These are phyloP conservation scores for Solioccasus polychromus DNA, from an alignment of 768 basidiomycete genomes.

Conservation along the genomic window DNA sequence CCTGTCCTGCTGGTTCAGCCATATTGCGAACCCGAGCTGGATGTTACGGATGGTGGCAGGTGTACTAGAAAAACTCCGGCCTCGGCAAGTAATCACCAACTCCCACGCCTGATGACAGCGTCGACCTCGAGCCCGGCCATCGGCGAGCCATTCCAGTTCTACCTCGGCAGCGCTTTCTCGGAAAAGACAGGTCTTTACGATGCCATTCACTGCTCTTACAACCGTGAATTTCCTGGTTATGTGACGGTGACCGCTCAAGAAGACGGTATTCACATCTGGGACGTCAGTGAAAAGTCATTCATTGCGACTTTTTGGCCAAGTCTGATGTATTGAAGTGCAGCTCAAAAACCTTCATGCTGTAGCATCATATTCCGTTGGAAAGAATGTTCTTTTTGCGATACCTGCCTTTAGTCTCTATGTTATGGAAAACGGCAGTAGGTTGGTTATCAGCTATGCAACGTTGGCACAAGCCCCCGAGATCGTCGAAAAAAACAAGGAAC, in stretches of 20 bases:
- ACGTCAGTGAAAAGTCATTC: constrained; percentile 44
- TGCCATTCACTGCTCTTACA: constrained; percentile 20
- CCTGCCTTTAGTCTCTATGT: constrained; percentile 48
- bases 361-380: constrained; percentile 66
- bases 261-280: constrained; percentile 73
- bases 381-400: constrained; percentile 59
- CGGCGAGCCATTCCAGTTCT: constrained; percentile 31
- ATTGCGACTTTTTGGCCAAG: background rate
- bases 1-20: constrained; percentile 26
- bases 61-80: background rate
- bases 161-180: constrained; percentile 20
- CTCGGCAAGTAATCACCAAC: constrained; percentile 3
- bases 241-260: constrained; percentile 67
- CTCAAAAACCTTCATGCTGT: constrained; percentile 62
- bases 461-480: constrained; percentile 49
- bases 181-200: constrained; percentile 2
- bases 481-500: constrained; percentile 37
- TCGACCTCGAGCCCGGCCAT: constrained; percentile 26
- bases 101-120: constrained; percentile 19
- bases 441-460: constrained; percentile 54
- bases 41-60: constrained; percentile 6
- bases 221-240: constrained; percentile 44
- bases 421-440: constrained; percentile 30
- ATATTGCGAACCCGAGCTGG: constrained; percentile 11
- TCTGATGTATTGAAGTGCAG: constrained; percentile 35